phyloP scores from a whole-genome alignment of 768 basidiomycete genomes.

The Pisolithus orientalis region DNA sequence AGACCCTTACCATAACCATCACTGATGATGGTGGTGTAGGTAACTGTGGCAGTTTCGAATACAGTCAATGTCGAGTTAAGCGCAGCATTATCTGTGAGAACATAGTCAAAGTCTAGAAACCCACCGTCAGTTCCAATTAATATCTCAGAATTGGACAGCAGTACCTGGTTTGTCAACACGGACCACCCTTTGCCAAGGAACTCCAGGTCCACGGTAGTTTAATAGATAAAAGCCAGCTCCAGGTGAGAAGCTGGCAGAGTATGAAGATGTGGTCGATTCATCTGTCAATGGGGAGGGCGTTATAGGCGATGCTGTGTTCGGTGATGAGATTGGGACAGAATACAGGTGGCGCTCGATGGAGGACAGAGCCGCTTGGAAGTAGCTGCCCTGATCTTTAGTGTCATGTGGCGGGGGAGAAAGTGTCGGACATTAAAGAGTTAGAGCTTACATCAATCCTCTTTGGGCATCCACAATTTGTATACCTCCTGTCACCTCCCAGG shows the following conservation, averaged over 20 bases:
- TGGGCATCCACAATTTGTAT: constrained; percentile 67
- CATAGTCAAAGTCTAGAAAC: constrained; percentile 50
- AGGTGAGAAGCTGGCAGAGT: constrained; percentile 75
- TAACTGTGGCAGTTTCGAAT: constrained; percentile 68
- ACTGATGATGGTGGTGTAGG: constrained; percentile 64
- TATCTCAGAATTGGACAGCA: constrained; percentile 5
- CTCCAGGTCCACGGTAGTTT: constrained; percentile 69
- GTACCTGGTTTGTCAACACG: constrained; percentile 43
- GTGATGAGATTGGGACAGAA: constrained; percentile 63
- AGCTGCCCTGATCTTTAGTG: constrained; percentile 43
- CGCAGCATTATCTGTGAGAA: constrained; percentile 63
- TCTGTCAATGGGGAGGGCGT: constrained; percentile 51
- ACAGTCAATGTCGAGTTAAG: constrained; percentile 58
- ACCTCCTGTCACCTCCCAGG: constrained; percentile 82
- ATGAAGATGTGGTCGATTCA: constrained; percentile 44
- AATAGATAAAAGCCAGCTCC: constrained; percentile 79
- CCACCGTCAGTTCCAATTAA: background rate
- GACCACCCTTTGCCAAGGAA: constrained; percentile 84
- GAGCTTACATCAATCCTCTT: constrained; percentile 63
- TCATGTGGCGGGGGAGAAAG: constrained; percentile 10
- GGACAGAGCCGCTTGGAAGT: constrained; percentile 83
- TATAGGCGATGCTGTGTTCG: constrained; percentile 24
- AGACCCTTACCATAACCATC: constrained; percentile 66
- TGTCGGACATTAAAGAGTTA: constrained; percentile 27
- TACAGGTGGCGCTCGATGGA: constrained; percentile 83